These are phyloP conservation scores for Tolypocladium album DNA, from an alignment of 2,329 filamentous ascomycete genomes.

Conservation along the genomic window DNA sequence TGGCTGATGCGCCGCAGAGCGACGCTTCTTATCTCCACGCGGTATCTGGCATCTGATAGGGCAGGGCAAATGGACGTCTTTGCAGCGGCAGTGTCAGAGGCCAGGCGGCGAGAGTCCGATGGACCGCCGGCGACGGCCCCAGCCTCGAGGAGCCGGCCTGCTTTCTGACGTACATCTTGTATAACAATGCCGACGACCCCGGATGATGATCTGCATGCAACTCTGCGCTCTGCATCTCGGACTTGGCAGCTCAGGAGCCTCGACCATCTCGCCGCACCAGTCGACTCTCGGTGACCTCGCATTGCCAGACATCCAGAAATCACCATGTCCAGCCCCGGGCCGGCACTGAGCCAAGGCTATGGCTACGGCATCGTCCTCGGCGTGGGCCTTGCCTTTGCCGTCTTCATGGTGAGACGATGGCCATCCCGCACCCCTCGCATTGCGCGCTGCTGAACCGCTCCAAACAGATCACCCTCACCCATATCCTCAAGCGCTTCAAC, in stretches of 20 bases:
- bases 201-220: background rate
- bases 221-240: background rate
- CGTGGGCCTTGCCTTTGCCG: constrained; percentile 61
- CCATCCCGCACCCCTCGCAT: background rate
- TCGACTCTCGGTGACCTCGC: background rate
- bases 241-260: background rate
- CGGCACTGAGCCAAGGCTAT: constrained; percentile 46
- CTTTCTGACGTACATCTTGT: background rate
- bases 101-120: background rate
- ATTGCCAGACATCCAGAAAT: background rate
- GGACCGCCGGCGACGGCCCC: background rate
- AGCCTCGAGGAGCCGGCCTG: too few species aligned
- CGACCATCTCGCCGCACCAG: background rate
- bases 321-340: constrained; percentile 9
- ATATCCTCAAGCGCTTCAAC: constrained; percentile 51
- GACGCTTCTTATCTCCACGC: background rate
- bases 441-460: too few species aligned
- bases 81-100: background rate
- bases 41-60: background rate
- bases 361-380: constrained; percentile 73
- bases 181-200: background rate
- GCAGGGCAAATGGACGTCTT: too few species aligned
- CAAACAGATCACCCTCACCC: constrained; percentile 51
- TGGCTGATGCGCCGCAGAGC: background rate
- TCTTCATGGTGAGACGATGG: constrained; percentile 45